Evolutionary conservation across 768 basidiomycete genomes (phyloP).

Genomic region (Mrakia blollopis): DNA sequence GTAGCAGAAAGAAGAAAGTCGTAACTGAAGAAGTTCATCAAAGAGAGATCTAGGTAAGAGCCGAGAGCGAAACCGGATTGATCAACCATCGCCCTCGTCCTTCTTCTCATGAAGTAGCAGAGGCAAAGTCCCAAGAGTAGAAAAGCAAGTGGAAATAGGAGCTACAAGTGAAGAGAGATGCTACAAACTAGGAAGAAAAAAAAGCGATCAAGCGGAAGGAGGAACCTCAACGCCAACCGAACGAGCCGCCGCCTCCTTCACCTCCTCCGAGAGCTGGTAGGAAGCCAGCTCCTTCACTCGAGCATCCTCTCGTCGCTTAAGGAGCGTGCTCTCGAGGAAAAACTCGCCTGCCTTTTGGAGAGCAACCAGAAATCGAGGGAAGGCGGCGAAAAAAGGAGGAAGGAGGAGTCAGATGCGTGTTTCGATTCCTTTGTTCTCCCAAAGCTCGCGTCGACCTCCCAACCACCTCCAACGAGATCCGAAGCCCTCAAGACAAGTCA

Average conservation of each 20-base stretch:
- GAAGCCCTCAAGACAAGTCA: background rate
- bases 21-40: background rate
- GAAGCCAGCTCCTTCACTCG: conserved; percentile 23
- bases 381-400: background rate
- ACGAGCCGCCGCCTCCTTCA: background rate
- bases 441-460: background rate
- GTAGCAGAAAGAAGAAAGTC: background rate
- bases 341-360: conserved; percentile 78
- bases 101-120: no score
- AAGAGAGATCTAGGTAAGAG: background rate
- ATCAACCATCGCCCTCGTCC: no score
- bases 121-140: no score
- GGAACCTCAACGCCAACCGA: background rate
- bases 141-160: background rate
- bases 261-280: background rate
- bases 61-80: no score
- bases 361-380: background rate
- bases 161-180: background rate
- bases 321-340: conserved; percentile 64
- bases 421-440: background rate
- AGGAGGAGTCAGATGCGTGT: background rate
- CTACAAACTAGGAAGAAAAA: no score
- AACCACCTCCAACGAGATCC: background rate
- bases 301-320: conserved; percentile 36
- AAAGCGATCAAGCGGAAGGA: background rate